Evolutionary conservation across 805 yeast genomes (phyloP).

Genomic region (Lipomyces oligophaga): DNA sequence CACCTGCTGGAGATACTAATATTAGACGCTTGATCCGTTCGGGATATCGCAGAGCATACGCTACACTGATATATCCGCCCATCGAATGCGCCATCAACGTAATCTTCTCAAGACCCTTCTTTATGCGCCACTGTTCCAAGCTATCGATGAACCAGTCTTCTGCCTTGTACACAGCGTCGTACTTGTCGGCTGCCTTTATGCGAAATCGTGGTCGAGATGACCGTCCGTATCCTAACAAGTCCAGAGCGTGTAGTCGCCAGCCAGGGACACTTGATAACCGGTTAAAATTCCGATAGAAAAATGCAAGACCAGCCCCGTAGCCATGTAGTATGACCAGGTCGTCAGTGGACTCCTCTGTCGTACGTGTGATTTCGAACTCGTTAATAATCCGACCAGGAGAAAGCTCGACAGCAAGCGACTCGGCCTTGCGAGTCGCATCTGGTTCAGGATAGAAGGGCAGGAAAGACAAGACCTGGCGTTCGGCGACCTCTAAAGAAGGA

Average conservation of each 20-base stretch:
- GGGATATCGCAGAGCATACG: constrained; percentile 62
- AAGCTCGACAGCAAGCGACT: constrained; percentile 53
- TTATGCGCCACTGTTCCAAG: constrained; percentile 57
- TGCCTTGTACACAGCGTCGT: constrained; percentile 47
- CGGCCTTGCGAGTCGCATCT: constrained; percentile 31
- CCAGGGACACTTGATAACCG: constrained; percentile 40
- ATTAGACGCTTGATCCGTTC: constrained; percentile 60
- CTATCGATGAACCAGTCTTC: constrained; percentile 66
- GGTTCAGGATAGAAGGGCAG: constrained; percentile 47
- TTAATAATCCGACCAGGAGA: constrained; percentile 55
- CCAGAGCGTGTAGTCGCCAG: constrained; percentile 82
- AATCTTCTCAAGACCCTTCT: constrained; percentile 49
- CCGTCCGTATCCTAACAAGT: constrained; percentile 85
- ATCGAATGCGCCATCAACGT: constrained; percentile 80
- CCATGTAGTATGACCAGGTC: constrained; percentile 80
- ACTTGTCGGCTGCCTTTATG: constrained; percentile 32
- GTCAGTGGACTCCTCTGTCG: constrained; percentile 38
- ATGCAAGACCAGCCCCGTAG: constrained; percentile 86
- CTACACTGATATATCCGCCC: constrained; percentile 79
- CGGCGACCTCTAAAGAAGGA: constrained; percentile 40
- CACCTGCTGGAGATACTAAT: constrained; percentile 90
- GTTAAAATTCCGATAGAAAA: constrained; percentile 68
- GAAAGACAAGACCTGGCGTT: constrained; percentile 50
- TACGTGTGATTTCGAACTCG: constrained; percentile 57
- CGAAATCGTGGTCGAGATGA: constrained; percentile 72